Conservation (phyloP, 352 stramenopile genomes). For the Globisporangium nagaii region DNA sequence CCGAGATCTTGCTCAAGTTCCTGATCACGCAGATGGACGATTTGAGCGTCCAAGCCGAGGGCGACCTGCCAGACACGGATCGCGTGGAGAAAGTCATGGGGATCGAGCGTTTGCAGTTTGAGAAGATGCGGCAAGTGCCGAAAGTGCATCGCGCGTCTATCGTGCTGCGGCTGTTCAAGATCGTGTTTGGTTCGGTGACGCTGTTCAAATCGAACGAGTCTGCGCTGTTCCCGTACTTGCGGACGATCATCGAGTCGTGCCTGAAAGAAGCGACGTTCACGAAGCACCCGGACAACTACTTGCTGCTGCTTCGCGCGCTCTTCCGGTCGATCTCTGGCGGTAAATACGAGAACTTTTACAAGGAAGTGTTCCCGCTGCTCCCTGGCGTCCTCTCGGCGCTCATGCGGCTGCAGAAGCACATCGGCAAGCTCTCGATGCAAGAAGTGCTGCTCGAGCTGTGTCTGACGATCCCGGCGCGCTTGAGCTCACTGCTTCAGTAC, state of each 20-base stretch:
- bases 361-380: slow-evolving; percentile 93
- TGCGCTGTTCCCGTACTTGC: slow-evolving; percentile 91
- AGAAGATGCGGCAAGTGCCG: slow-evolving; percentile 68
- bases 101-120: slow-evolving; percentile 71
- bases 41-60: slow-evolving; percentile 78
- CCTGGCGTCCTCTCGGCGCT: slow-evolving; percentile 91
- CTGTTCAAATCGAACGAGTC: slow-evolving; percentile 96
- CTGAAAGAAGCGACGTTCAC: slow-evolving; percentile 89
- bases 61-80: slow-evolving; percentile 71
- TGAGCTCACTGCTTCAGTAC: slow-evolving; percentile 96
- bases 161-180: slow-evolving; percentile 92
- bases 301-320: slow-evolving; percentile 90
- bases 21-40: slow-evolving; percentile 93
- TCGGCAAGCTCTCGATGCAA: slow-evolving; percentile 81
- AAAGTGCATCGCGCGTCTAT: slow-evolving; percentile 79
- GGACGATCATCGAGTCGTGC: slow-evolving; percentile 92
- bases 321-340: slow-evolving; percentile 96
- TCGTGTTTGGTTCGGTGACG: slow-evolving; percentile 95
- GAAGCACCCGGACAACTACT: slow-evolving; percentile 92
- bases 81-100: slow-evolving; percentile 69
- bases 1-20: slow-evolving; percentile 93
- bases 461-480: slow-evolving; percentile 93
- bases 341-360: slow-evolving; percentile 98
- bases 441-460: slow-evolving; percentile 94
- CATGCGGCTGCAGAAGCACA: slow-evolving; percentile 90